These are phyloP conservation scores for Colletotrichum paranaense DNA, from an alignment of 2,329 filamentous ascomycete genomes.

Conservation along the genomic window DNA sequence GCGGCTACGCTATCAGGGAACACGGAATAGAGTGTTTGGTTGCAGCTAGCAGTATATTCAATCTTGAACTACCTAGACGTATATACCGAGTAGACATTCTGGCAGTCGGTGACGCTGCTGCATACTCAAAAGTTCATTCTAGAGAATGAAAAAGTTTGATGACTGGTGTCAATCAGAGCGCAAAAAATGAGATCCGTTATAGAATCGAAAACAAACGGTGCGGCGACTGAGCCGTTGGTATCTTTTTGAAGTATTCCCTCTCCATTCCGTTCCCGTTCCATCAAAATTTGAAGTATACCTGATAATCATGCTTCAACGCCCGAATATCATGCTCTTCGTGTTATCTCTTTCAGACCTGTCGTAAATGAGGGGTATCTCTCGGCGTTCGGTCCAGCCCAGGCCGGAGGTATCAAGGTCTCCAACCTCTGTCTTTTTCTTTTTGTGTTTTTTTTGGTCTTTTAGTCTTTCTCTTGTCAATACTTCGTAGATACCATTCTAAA, in stretches of 20 bases:
- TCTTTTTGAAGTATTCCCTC: constrained; percentile 22
- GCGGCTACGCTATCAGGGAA: not conserved
- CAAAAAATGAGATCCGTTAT: constrained; percentile 25
- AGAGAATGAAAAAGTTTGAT: not conserved
- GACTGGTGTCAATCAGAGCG: constrained; percentile 11
- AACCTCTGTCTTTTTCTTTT: not conserved
- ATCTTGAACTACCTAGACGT: constrained; percentile 16
- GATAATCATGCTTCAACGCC: constrained; percentile 19
- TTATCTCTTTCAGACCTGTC: constrained; percentile 29
- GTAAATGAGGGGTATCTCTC: constrained; percentile 37
- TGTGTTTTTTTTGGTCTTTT: not conserved
- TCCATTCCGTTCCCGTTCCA: not conserved
- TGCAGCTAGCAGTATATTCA: constrained; percentile 30
- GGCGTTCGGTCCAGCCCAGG: constrained; percentile 35
- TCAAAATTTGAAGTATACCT: not conserved
- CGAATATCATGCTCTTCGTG: constrained; percentile 22
- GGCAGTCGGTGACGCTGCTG: constrained; percentile 7
- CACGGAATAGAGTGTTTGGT: not conserved
- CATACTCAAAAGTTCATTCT: constrained; percentile 8
- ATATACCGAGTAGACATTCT: constrained; percentile 21
- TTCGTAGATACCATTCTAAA: constrained; percentile 13
- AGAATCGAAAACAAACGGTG: constrained; percentile 32
- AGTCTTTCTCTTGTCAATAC: not conserved
- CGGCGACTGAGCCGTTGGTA: constrained; percentile 34
- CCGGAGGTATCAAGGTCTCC: constrained; percentile 30